Conservation (phyloP, 768 basidiomycete genomes). For the Kwoniella botswanensis region DNA sequence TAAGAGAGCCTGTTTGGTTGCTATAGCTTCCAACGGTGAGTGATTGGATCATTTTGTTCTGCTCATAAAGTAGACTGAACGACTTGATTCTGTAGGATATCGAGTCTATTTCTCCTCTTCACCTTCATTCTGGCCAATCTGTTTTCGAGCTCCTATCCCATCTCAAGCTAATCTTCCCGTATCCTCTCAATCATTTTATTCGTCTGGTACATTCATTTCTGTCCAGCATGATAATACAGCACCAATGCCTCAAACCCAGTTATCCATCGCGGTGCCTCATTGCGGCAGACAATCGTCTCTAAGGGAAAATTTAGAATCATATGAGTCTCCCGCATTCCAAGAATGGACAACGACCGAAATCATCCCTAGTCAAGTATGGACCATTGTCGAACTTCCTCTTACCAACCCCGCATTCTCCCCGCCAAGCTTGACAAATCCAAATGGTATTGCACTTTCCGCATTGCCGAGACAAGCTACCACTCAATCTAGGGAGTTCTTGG, state of each 20-base stretch:
- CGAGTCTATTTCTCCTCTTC: slow-evolving; percentile 21
- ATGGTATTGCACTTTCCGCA: slow-evolving; percentile 35
- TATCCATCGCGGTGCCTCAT: slow-evolving; percentile 38
- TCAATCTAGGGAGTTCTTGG: slow-evolving; percentile 61
- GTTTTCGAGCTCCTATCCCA: slow-evolving; percentile 52
- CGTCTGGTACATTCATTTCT: slow-evolving; percentile 44
- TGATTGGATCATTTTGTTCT: background rate
- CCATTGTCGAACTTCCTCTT: slow-evolving; percentile 42
- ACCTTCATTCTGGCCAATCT: slow-evolving; percentile 20
- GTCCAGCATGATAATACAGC: slow-evolving; percentile 38
- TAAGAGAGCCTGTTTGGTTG: slow-evolving; percentile 74
- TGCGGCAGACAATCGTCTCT: slow-evolving; percentile 39
- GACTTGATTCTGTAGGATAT: slow-evolving; percentile 5
- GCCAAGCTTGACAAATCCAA: slow-evolving; percentile 10
- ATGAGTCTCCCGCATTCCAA: slow-evolving; percentile 31
- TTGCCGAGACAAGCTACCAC: slow-evolving; percentile 37
- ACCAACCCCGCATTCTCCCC: slow-evolving; percentile 33
- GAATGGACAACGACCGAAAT: slow-evolving; percentile 33
- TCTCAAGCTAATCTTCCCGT: slow-evolving; percentile 65
- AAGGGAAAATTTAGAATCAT: slow-evolving; percentile 43
- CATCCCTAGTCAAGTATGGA: slow-evolving; percentile 47
- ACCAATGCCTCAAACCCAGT: slow-evolving; percentile 30
- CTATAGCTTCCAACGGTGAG: slow-evolving; percentile 70
- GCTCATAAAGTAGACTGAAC: slow-evolving; percentile 11
- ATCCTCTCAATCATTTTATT: slow-evolving; percentile 65